Percentiles rank a stretch among this genome's conserved stretches.
phyloP scores from a whole-genome alignment of 805 yeast genomes.

The Zygoascus flipseniorum region DNA sequence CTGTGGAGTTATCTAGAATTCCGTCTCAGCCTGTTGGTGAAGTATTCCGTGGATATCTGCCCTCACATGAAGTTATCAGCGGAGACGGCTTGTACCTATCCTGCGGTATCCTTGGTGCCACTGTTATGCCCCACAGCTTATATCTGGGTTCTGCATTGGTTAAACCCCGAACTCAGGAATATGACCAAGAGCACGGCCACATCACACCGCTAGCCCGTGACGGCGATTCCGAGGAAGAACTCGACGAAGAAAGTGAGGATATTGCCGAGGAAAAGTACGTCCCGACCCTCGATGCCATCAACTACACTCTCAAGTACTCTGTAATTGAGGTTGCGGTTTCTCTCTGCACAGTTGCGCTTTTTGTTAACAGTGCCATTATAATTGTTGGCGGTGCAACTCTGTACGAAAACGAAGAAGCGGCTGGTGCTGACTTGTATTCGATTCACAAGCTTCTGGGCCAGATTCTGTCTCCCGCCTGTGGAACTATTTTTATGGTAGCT shows the following conservation, averaged over 20 bases:
- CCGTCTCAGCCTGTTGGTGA: conserved; percentile 45
- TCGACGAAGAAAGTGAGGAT: conserved; percentile 26
- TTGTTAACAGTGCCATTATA: conserved; percentile 77
- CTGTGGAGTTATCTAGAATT: conserved; percentile 65
- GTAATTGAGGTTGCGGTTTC: conserved; percentile 63
- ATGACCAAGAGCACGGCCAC: conserved; percentile 57
- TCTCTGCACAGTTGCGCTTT: conserved; percentile 70
- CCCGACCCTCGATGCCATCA: conserved; percentile 68
- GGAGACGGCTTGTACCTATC: conserved; percentile 68
- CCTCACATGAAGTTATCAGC: conserved; percentile 40
- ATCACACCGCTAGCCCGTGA: conserved; percentile 9
- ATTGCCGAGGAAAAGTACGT: conserved; percentile 42
- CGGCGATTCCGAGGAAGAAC: not conserved
- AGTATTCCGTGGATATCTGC: conserved; percentile 62
- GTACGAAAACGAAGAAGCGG: conserved; percentile 60
- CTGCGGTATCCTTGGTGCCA: conserved; percentile 85
- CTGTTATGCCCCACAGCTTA: conserved; percentile 91
- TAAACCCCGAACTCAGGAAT: conserved; percentile 75
- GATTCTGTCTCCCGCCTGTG: conserved; percentile 66
- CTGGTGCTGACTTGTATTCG: conserved; percentile 70
- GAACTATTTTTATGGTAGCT: conserved; percentile 78
- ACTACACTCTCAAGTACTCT: conserved; percentile 62
- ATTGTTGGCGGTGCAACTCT: conserved; percentile 76
- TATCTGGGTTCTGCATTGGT: conserved; percentile 85
- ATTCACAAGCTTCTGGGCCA: conserved; percentile 56